Base-by-base conservation (phyloP, 805 yeast genomes). In the Spathaspora boniae region DNA sequence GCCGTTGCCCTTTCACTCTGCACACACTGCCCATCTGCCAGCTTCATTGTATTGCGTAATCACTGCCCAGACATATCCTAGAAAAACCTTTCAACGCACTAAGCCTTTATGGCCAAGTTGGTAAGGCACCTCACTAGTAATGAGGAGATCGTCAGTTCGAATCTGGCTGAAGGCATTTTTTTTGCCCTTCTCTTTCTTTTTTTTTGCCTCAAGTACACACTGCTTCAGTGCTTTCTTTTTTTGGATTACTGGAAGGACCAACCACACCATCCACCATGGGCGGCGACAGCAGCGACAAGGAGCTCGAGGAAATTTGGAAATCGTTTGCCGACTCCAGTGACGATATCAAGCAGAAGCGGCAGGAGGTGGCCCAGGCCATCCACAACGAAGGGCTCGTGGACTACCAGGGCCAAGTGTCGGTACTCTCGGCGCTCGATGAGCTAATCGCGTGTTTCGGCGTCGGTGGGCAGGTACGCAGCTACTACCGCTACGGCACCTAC, bases 381-480 rank as follows among this genome's bases (percentile, higher is more conserved):
- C 42, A 48, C 14, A 48, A 55, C 12, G 50, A 51, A 27, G 47
- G 43, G n/a, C 23, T 40, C 5, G 31, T 5, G 21, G 45, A 51
- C 9, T 56, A 56, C 35, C 72, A 71, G 4, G 47, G 56, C n/a
- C 56, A 56, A 17, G 46, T 67, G 31, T 54, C 67, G 9, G 47
- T 66, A 5, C 68, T 81, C 36, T 86, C 91, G 29, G 93, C 93
- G 1, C 81, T 89, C 58, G 95, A 89, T 57, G 95, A 87, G 51
- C 66, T 89, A 16, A 72, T 88, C 30, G 80, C 77, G 31, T 91
- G 98, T 56, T 87, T 85, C 61, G 85, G 97, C 0, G 53, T 89
- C 3, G 97, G 96, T 3, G 97, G 97, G 0, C 96, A 89, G 53
- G 62, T 86, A 15, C 75, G 94, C 41, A 75, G 83, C 58, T 83